Percentiles rank a stretch among this genome's conserved stretches.
phyloP scores from a whole-genome alignment of 2,329 filamentous ascomycete species.

The Alternaria hordeiaustralica region DNA sequence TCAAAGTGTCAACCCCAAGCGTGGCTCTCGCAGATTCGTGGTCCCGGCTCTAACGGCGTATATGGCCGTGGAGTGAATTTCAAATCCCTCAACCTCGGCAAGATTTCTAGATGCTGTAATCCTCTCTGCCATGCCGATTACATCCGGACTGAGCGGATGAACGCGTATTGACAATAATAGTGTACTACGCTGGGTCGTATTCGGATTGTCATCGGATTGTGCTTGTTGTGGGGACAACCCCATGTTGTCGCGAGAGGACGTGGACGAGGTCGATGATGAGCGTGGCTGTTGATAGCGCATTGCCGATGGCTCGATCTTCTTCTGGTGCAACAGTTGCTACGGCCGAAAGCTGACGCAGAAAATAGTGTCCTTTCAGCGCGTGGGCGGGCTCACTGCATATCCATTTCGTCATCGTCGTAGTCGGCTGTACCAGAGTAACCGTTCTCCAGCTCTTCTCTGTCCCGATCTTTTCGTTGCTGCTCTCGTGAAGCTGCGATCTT shows the following conservation, averaged over 20 bases:
- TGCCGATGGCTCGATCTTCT: background rate
- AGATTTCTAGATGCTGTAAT: background rate
- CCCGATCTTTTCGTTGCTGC: slow-evolving; percentile 75
- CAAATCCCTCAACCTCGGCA: background rate
- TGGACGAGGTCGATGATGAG: background rate
- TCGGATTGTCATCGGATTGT: background rate
- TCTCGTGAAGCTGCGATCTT: slow-evolving; percentile 84
- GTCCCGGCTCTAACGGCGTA: background rate
- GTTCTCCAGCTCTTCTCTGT: slow-evolving; percentile 69
- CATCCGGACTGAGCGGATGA: background rate
- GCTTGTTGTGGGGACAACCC: background rate
- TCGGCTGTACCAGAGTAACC: slow-evolving; percentile 62
- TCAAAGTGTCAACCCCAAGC: background rate
- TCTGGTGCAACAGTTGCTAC: background rate
- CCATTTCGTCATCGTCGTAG: slow-evolving; percentile 62
- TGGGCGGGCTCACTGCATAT: slow-evolving; percentile 37
- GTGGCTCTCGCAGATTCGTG: background rate
- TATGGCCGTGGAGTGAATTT: background rate
- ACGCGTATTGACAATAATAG: background rate
- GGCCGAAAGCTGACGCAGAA: background rate
- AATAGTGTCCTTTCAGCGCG: background rate
- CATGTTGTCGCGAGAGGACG: background rate
- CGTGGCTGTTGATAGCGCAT: background rate
- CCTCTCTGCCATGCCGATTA: background rate
- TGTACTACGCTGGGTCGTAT: background rate